Conservation (phyloP, 2,329 filamentous ascomycete genomes). For the Paradendryphiella salina region DNA sequence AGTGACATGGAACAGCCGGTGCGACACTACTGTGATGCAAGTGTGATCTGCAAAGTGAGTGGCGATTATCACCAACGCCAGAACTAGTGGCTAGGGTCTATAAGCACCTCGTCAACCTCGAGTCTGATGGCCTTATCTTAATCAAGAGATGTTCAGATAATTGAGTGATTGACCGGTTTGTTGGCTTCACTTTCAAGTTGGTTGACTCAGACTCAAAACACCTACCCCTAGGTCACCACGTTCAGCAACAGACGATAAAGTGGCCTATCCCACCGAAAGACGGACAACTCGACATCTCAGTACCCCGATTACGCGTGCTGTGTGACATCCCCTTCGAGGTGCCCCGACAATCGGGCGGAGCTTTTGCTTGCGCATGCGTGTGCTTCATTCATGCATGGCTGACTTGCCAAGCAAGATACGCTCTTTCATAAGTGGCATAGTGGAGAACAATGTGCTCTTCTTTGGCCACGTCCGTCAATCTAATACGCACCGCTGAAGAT, state of each 20-base stretch:
- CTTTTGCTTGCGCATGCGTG: neutral
- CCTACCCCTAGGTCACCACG: neutral
- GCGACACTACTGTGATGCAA: neutral
- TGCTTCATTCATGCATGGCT: neutral
- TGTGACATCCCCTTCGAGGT: neutral
- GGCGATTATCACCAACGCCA: neutral
- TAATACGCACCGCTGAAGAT: neutral
- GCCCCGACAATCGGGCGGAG: neutral
- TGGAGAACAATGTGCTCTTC: neutral
- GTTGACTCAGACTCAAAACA: slow-evolving; percentile 1
- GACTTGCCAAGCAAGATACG: neutral
- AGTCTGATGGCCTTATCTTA: slow-evolving; percentile 1
- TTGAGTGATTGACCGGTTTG: neutral
- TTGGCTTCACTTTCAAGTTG: neutral
- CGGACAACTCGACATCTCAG: neutral
- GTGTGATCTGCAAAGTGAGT: neutral
- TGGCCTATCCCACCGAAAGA: neutral
- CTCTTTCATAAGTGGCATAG: neutral
- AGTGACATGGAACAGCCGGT: slow-evolving; percentile 9
- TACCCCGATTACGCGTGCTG: neutral
- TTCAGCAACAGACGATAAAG: neutral
- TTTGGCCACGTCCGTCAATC: neutral
- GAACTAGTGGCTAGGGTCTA: neutral
- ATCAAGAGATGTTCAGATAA: neutral
- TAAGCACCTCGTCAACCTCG: slow-evolving; percentile 1